A percentile compares a stretch with the other conserved stretches of the same genome.
phyloP scores from a whole-genome alignment of 2,329 filamentous ascomycete species.

The Aschersonia sp. region DNA sequence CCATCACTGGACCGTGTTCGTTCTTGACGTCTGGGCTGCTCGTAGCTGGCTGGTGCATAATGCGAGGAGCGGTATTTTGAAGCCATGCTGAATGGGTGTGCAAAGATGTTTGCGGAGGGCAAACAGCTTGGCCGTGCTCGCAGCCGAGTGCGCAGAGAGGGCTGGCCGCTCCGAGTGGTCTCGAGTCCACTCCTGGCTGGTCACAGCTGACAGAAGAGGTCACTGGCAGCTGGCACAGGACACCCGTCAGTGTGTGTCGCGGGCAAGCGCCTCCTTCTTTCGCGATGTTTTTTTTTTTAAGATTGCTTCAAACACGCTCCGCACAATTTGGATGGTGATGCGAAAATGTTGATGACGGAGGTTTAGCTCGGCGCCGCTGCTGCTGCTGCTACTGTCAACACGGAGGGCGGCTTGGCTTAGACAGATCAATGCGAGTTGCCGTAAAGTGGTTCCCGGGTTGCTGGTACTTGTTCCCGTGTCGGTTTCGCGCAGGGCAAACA shows the following conservation, averaged over 20 bases:
- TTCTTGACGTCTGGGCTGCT: constrained; percentile 28
- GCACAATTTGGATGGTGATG: background rate
- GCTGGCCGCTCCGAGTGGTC: background rate
- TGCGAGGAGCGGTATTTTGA: constrained; percentile 41
- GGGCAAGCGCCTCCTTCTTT: background rate
- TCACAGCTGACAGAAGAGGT: too few species aligned
- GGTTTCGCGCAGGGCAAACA: constrained; percentile 5
- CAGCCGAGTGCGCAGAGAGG: background rate
- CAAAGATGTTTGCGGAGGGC: background rate
- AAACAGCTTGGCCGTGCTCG: background rate
- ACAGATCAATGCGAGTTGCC: background rate
- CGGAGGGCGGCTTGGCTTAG: too few species aligned
- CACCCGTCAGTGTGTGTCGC: constrained; percentile 1
- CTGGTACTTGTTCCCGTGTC: constrained; percentile 1
- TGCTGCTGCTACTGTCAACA: too few species aligned
- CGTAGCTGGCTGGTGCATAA: constrained; percentile 24
- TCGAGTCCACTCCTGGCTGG: constrained; percentile 1
- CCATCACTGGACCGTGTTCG: constrained; percentile 68
- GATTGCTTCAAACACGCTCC: background rate
- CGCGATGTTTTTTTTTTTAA: background rate
- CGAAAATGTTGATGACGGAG: background rate
- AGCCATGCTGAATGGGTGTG: constrained; percentile 25
- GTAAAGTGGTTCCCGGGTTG: background rate
- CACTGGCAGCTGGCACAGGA: too few species aligned
- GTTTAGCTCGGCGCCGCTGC: too few species aligned